Conservation (phyloP, 108 stramenopile genomes). For the Skeletonema marinoi region DNA sequence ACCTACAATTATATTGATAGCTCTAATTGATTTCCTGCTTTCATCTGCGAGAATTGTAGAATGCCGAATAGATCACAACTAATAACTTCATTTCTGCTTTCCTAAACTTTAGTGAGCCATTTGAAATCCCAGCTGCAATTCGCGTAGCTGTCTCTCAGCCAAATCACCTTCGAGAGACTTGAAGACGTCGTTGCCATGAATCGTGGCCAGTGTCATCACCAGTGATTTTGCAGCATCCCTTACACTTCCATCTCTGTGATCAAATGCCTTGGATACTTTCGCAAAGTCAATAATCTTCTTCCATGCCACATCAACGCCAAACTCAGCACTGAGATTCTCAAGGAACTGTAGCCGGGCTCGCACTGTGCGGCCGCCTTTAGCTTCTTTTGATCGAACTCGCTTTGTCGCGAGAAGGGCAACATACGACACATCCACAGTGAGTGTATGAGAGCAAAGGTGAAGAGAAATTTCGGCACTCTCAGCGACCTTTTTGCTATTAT, state of each 20-base stretch:
- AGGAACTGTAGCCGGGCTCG: constrained; percentile 41
- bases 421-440: constrained; percentile 9
- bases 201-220: constrained; percentile 26
- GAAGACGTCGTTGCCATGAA: constrained; percentile 39
- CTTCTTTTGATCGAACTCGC: constrained; percentile 35
- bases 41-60: background rate
- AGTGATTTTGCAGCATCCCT: constrained; percentile 37
- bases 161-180: constrained; percentile 23
- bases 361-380: constrained; percentile 30
- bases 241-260: constrained; percentile 45
- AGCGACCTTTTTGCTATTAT: constrained; percentile 42
- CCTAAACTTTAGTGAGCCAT: background rate
- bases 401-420: constrained; percentile 38
- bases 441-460: too few relatives aligned
- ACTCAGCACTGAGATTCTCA: constrained; percentile 39
- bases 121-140: constrained; percentile 14
- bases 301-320: constrained; percentile 24
- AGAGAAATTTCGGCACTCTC: constrained; percentile 48
- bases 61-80: background rate
- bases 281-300: constrained; percentile 38
- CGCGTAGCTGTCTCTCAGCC: constrained; percentile 36
- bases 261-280: constrained; percentile 21
- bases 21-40: too few relatives aligned
- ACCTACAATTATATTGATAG: too few relatives aligned
- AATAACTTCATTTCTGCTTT: too few relatives aligned